Base-by-base conservation (phyloP, 202 grass and related monocot genomes). In the Carex sylvatica region DNA sequence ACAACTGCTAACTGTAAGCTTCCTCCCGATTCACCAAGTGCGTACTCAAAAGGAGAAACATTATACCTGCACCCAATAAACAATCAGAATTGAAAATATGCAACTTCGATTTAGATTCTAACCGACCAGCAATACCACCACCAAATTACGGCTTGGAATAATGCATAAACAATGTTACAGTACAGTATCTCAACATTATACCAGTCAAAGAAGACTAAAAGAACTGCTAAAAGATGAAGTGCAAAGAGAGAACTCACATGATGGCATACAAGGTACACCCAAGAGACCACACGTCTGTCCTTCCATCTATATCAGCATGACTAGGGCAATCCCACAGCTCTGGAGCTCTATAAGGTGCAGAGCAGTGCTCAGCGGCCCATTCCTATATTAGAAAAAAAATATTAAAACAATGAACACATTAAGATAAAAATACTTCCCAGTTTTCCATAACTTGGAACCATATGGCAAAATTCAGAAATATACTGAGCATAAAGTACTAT, bases 341-440 rank as follows among this genome's bases (percentile, higher is more conserved):
- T 87, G 93, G 96, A 74, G 96, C 93, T 56, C 96, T 91, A 78
- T 89, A 99, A 69, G 96, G 91, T 44, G 96, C 96, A 87, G 96
- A 99, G 69, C 96, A 99, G 79, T 99, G 89, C 85, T 99, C 96
- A 77, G 92, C 89, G 33, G 96, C 96, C 91, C 96, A 99, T 87
- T 99, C 96, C 96, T 96, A 85, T 14, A 66, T 69, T 70, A 19
- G 15, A 76, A 56, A 58, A 7, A 7, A 75, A 31, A 20, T 54
- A 36, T 77, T 59, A 38, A 36, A 62, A 59, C 16, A 59, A 36
- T 36, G 16, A 59, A 59, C 3, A 4, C 11, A 36, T 59, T 19
- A 56, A 56, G 3, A 11, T 33, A 56, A 56, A 15, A 6, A 0
- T 58, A 76, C 3, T n/a, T 35, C 11, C 2, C 23, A 2, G 26